These are phyloP conservation scores for Amborella trichopoda DNA, from an alignment of 164 flowering plant species.

Conservation along the genomic window DNA sequence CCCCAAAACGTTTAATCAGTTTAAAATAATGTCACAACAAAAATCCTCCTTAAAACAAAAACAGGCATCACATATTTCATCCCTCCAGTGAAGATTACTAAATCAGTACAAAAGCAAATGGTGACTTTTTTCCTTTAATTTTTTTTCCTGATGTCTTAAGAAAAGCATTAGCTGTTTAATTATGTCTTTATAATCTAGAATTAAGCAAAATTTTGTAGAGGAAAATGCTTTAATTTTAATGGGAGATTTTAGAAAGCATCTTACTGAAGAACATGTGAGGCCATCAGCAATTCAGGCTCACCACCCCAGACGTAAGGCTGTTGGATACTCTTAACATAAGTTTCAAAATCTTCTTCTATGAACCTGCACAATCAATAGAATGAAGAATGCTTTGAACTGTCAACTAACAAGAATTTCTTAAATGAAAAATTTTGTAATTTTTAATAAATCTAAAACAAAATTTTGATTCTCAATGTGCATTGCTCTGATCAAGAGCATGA, in stretches of 20 bases:
- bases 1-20: too few species aligned
- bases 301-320: slow-evolving; percentile 76
- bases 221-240: background rate
- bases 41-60: too few species aligned
- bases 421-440: too few species aligned
- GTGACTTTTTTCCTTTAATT: background rate
- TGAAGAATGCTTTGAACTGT: too few species aligned
- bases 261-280: slow-evolving; percentile 71
- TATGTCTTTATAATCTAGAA: background rate
- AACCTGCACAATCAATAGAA: too few species aligned
- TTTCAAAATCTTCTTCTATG: slow-evolving; percentile 76
- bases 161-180: too few species aligned
- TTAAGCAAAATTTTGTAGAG: background rate
- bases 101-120: background rate
- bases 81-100: background rate
- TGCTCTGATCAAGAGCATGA: too few species aligned
- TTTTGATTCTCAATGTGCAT: too few species aligned
- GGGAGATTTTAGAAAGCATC: slow-evolving; percentile 7
- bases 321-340: slow-evolving; percentile 51
- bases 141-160: background rate
- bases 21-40: background rate
- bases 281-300: slow-evolving; percentile 79
- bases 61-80: background rate
- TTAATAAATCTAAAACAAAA: too few species aligned
- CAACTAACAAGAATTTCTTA: too few species aligned